These are phyloP conservation scores for Elongisporangium undulatum DNA, from an alignment of 352 stramenopile species.

Conservation along the genomic window DNA sequence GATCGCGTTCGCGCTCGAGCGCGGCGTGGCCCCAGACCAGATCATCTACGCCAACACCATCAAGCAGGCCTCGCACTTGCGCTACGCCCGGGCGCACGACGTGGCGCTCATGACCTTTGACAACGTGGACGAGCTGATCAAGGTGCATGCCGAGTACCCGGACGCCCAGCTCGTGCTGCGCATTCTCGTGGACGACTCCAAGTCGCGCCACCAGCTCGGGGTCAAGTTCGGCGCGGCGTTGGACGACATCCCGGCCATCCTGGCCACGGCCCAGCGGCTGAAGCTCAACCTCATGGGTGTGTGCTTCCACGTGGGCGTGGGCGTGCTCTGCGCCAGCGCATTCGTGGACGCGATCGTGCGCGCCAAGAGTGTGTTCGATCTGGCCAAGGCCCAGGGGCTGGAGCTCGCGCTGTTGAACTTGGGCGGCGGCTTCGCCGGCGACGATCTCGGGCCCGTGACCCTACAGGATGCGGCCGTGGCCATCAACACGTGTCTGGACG, in stretches of 20 bases:
- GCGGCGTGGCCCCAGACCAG: conserved; percentile 38
- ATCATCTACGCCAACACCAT: conserved; percentile 92
- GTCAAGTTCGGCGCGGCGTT: conserved; percentile 81
- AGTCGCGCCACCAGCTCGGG: conserved; percentile 69
- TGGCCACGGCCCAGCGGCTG: conserved; percentile 50
- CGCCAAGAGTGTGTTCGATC: conserved; percentile 56
- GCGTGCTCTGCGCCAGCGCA: conserved; percentile 60
- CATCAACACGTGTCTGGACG: conserved; percentile 34
- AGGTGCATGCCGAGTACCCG: conserved; percentile 33
- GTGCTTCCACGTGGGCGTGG: conserved; percentile 87
- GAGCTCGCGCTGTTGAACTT: conserved; percentile 81
- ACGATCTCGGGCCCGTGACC: conserved; percentile 35
- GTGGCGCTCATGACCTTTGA: conserved; percentile 86
- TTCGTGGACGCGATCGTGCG: conserved; percentile 79
- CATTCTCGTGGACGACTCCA: conserved; percentile 86
- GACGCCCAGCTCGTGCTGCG: conserved; percentile 57
- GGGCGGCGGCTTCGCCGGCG: conserved; percentile 80
- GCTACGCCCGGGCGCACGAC: conserved; percentile 44
- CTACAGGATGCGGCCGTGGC: conserved; percentile 33
- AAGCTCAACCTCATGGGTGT: conserved; percentile 76
- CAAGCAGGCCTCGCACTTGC: conserved; percentile 75
- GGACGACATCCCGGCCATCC: conserved; percentile 45
- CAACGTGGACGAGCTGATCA: conserved; percentile 79
- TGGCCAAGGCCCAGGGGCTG: conserved; percentile 52
- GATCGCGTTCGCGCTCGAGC: conserved; percentile 58